A percentile compares a stretch with the other conserved stretches of the same genome.
phyloP scores from a whole-genome alignment of 768 basidiomycete genomes.

The Hygrophorus pudorinus region DNA sequence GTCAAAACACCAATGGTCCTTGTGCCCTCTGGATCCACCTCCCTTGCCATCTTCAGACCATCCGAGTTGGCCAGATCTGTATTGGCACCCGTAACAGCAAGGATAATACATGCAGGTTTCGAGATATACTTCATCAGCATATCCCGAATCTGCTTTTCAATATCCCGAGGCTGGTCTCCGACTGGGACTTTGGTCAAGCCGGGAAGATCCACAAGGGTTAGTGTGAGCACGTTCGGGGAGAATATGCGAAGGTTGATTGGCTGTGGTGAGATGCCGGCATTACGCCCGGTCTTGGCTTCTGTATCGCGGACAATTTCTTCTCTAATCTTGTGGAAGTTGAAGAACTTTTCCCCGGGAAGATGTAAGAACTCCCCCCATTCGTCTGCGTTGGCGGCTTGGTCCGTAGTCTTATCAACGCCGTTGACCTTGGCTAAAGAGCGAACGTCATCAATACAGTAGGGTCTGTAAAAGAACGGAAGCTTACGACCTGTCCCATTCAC shows the following conservation, averaged over 20 bases:
- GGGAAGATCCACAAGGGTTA: slow-evolving; percentile 95
- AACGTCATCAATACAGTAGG: slow-evolving; percentile 6
- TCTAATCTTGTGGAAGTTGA: slow-evolving; percentile 94
- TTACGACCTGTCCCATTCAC: slow-evolving; percentile 25
- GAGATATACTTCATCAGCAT: slow-evolving; percentile 96
- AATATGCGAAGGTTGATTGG: slow-evolving; percentile 97
- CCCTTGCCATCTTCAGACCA: slow-evolving; percentile 90
- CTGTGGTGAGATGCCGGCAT: slow-evolving; percentile 93
- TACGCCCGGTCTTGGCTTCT: slow-evolving; percentile 96
- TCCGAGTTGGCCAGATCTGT: slow-evolving; percentile 98
- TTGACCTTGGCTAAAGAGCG: slow-evolving; percentile 31
- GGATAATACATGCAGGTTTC: slow-evolving; percentile 90
- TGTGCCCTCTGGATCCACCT: slow-evolving; percentile 94
- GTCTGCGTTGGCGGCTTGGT: slow-evolving; percentile 77
- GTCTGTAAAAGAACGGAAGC: slow-evolving; percentile 13
- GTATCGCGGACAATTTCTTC: slow-evolving; percentile 96
- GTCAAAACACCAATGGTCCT: slow-evolving; percentile 98
- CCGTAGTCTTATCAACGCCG: slow-evolving; percentile 40
- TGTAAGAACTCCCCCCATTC: slow-evolving; percentile 99
- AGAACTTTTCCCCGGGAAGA: slow-evolving; percentile 94
- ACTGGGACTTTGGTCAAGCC: slow-evolving; percentile 94
- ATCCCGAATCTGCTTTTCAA: slow-evolving; percentile 94
- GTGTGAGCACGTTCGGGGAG: slow-evolving; percentile 93
- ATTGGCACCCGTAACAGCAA: slow-evolving; percentile 94
- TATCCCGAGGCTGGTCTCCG: slow-evolving; percentile 93